Conservation (phyloP, 108 stramenopile species). For the Cyclotella baltica region DNA sequence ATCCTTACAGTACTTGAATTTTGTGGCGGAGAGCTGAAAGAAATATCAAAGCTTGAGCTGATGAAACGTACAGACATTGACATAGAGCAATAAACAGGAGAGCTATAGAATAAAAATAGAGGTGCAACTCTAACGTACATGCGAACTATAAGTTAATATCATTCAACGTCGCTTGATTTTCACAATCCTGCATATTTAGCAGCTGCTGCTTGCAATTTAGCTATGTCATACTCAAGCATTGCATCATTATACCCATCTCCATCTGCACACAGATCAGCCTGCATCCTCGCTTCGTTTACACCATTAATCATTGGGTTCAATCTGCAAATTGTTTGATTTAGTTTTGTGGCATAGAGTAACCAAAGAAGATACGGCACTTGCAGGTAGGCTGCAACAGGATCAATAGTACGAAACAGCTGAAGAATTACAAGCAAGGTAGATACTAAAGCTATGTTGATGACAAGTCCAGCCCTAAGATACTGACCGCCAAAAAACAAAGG, state of each 20-base stretch:
- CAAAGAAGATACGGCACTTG: slow-evolving; percentile 69
- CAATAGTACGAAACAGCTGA: slow-evolving; percentile 39
- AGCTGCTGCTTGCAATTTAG: slow-evolving; percentile 52
- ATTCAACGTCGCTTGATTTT: neutral
- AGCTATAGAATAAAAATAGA: too few relatives aligned
- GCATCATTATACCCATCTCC: slow-evolving; percentile 61
- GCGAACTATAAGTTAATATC: neutral
- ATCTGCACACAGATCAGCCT: slow-evolving; percentile 47
- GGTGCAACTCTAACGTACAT: neutral
- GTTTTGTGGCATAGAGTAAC: slow-evolving; percentile 66
- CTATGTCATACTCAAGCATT: slow-evolving; percentile 60
- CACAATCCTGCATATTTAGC: slow-evolving; percentile 48
- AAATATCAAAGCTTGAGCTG: slow-evolving; percentile 74
- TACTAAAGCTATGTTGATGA: slow-evolving; percentile 55
- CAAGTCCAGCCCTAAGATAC: slow-evolving; percentile 49
- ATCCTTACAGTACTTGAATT: slow-evolving; percentile 67
- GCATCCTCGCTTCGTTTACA: slow-evolving; percentile 63
- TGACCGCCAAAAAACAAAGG: slow-evolving; percentile 71
- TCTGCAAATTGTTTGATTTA: slow-evolving; percentile 63
- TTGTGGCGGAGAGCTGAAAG: slow-evolving; percentile 72
- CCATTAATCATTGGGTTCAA: slow-evolving; percentile 62
- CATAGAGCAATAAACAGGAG: neutral
- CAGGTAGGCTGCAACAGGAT: slow-evolving; percentile 49
- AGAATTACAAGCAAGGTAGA: slow-evolving; percentile 50
- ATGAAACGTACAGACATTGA: slow-evolving; percentile 65